Conservation (phyloP, 306 rosid species). For the Sechiopsis laciniata region DNA sequence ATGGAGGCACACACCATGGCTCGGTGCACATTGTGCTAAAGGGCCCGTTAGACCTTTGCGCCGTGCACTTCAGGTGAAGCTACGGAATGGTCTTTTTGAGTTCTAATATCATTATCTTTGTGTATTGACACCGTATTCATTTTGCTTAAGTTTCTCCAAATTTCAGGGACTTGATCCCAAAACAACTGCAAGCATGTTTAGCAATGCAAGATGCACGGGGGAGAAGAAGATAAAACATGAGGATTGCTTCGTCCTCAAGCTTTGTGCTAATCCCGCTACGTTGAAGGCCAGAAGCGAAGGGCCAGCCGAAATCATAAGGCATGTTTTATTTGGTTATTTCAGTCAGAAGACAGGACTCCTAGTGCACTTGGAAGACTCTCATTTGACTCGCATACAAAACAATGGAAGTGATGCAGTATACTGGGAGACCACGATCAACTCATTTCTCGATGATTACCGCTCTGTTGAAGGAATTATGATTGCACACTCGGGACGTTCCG, state of each 20-base stretch:
- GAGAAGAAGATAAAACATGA: constrained; percentile 88
- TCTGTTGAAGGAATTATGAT: constrained; percentile 89
- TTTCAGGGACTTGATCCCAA: constrained; percentile 87
- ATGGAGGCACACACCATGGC: constrained; percentile 99
- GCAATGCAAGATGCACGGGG: constrained; percentile 86
- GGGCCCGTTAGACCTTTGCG: constrained; percentile 95
- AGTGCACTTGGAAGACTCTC: constrained; percentile 94
- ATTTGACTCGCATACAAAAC: constrained; percentile 95
- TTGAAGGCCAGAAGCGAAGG: constrained; percentile 95
- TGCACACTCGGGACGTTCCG: constrained; percentile 90
- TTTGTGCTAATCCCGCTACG: constrained; percentile 77
- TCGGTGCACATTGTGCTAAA: constrained; percentile 93
- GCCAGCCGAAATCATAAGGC: constrained; percentile 94
- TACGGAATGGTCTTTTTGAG: background rate
- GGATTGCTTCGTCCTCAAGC: constrained; percentile 96
- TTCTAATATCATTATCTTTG: background rate
- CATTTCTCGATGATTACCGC: constrained; percentile 80
- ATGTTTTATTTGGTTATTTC: constrained; percentile 91
- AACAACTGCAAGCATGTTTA: constrained; percentile 96
- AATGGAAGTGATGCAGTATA: constrained; percentile 96
- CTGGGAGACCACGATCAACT: constrained; percentile 97
- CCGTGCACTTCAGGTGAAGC: constrained; percentile 64
- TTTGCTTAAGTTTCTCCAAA: constrained; percentile 1
- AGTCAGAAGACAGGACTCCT: constrained; percentile 96
- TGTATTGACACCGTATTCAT: too few relatives aligned